Evolutionary conservation across 2,329 filamentous ascomycete species (phyloP).

Genomic region (Esteya vermicola): DNA sequence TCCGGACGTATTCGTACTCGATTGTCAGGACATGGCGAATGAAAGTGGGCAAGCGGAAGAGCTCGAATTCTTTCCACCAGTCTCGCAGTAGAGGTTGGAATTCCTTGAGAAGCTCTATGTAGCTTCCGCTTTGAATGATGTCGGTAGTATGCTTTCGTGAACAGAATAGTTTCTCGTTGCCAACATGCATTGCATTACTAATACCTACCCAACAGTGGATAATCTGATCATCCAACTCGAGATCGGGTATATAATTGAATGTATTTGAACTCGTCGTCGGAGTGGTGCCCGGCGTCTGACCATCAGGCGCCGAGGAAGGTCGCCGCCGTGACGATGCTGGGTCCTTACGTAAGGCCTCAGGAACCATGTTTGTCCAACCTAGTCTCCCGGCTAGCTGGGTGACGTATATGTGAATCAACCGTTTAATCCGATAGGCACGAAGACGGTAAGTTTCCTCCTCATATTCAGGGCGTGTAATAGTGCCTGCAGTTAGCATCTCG

Average conservation of each 20-base stretch:
- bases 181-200: conserved; percentile 80
- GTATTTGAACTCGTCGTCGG: conserved; percentile 39
- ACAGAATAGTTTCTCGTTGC: conserved; percentile 77
- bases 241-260: conserved; percentile 53
- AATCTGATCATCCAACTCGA: conserved; percentile 54
- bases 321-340: conserved; percentile 38
- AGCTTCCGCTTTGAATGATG: conserved; percentile 74
- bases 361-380: conserved; percentile 88
- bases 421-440: conserved; percentile 67
- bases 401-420: conserved; percentile 78
- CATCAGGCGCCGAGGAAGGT: conserved; percentile 26
- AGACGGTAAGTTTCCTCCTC: conserved; percentile 66
- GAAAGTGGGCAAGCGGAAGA: conserved; percentile 52
- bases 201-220: conserved; percentile 90
- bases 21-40: conserved; percentile 71
- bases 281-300: conserved; percentile 46
- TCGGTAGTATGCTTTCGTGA: conserved; percentile 79
- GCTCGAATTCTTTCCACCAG: conserved; percentile 73
- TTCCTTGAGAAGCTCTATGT: conserved; percentile 65
- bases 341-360: conserved; percentile 47
- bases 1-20: conserved; percentile 88
- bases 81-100: conserved; percentile 65
- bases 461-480: conserved; percentile 48
- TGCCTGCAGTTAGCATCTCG: conserved; percentile 45
- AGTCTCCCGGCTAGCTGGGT: conserved; percentile 88